Evolutionary conservation across 495 filamentous ascomycete genomes (phyloP).

Genomic region (Penicillium coprophilum): DNA sequence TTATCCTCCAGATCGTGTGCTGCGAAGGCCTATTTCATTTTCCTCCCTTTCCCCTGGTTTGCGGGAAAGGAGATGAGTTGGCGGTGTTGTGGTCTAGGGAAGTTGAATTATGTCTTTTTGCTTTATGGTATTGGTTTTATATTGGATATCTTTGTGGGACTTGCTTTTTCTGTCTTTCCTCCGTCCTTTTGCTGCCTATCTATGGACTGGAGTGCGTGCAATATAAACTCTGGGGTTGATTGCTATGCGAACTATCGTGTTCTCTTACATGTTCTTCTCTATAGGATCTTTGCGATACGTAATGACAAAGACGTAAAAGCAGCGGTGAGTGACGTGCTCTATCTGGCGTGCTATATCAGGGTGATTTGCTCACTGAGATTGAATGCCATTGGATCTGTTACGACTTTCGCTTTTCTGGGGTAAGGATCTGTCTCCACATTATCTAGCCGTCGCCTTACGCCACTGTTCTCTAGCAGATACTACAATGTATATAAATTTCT

Average conservation of each 20-base stretch:
- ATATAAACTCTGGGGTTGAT: neutral
- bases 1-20: slow-evolving; percentile 7
- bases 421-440: slow-evolving; percentile 6
- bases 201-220: neutral
- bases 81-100: slow-evolving; percentile 8
- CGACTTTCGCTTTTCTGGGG: slow-evolving; percentile 2
- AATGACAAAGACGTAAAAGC: neutral
- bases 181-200: slow-evolving; percentile 2
- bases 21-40: slow-evolving; percentile 8
- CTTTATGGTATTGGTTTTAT: neutral
- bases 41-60: neutral
- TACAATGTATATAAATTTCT: neutral
- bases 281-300: neutral
- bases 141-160: slow-evolving; percentile 4
- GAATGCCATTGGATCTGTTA: neutral
- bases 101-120: neutral
- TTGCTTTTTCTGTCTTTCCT: slow-evolving; percentile 2
- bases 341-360: slow-evolving; percentile 4
- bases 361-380: neutral
- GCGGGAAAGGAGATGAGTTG: slow-evolving; percentile 2
- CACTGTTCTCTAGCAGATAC: neutral
- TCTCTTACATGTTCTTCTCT: neutral
- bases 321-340: neutral
- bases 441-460: neutral
- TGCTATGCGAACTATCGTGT: neutral